These are phyloP conservation scores for Hypomontagnella submonticulosa DNA, from an alignment of 495 filamentous ascomycete genomes.

Conservation along the genomic window DNA sequence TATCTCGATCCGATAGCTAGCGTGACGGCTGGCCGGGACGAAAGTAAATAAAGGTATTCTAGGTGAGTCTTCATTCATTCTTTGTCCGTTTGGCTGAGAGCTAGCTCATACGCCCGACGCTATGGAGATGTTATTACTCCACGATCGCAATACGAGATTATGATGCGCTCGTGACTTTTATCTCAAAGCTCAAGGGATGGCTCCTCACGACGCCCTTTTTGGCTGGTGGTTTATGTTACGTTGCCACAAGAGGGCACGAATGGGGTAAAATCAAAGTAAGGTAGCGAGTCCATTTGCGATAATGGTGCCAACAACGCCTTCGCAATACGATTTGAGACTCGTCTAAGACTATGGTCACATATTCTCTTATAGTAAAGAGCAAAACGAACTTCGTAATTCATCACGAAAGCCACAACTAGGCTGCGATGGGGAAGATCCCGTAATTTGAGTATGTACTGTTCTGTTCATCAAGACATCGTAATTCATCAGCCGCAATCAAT, in stretches of 20 bases:
- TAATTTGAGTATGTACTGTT: no score
- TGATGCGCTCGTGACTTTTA: no score
- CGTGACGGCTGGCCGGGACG: conserved; percentile 8
- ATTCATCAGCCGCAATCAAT: conserved; percentile 15
- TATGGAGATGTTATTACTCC: no score
- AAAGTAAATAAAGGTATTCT: background rate
- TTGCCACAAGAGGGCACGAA: conserved; percentile 11
- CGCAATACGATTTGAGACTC: background rate
- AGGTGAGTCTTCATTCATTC: background rate
- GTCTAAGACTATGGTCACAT: background rate
- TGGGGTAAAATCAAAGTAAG: conserved; percentile 4
- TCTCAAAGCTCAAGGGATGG: background rate
- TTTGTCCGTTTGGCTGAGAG: no score
- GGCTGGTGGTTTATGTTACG: conserved; percentile 25
- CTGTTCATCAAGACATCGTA: conserved; percentile 18
- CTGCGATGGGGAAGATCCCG: no score
- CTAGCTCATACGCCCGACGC: no score
- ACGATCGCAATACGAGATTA: no score
- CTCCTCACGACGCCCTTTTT: background rate
- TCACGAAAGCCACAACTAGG: no score
- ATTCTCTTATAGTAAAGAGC: background rate
- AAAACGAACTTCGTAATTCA: no score
- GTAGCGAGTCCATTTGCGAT: background rate
- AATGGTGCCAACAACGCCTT: background rate
- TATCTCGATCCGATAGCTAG: conserved; percentile 5